Evolutionary conservation across 371 early-diverging fungal species (phyloP), one percentile per base, ranked within the genome.

Genomic region (Mucor saturninus): DNA sequence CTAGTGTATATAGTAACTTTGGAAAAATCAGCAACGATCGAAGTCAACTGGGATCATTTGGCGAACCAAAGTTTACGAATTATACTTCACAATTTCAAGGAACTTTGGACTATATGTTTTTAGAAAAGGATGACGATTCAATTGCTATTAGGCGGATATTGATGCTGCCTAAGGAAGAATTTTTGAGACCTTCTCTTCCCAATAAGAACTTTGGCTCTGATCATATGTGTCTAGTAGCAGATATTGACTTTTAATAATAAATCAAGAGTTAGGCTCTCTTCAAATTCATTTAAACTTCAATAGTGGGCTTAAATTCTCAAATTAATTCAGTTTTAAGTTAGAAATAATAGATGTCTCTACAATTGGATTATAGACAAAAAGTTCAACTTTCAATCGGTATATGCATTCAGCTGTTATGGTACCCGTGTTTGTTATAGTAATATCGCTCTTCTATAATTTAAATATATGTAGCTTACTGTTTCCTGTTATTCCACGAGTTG

Each of bases 141-240:
- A 60, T 83, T 15, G 61, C 52, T 48, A 71, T 84, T 32, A 60
- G 46, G 10, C 15, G 30, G 1, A 37, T 69, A 2, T 45, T 69
- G 11, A 53, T 54, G 40, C 29, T 53, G 8, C 85, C 84, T 2
- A 61, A 71, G 26, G 68, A 76, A 51, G 74, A 73, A 14, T 52
- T 67, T 13, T 26, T 86, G 50, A 70, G 72, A 31, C 81, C 81
- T 11, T 81, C 84, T 0, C 46, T 86, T n/a, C 87, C 85, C 0
- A 81, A 86, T 59, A 68, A 67, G 61, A 67, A 75, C 53, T 86
- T 85, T 78, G 85, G 85, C 0, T 83, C 84, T 51, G 87, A 86
- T 57, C 87, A 86, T 62, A 56, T 86, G 13, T 80, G 83, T 54
- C 61, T 86, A 6, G 45, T 80, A 35, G 74, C 83, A 26, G 74